A percentile compares a stretch with the other conserved stretches of the same genome.
These are phyloP conservation scores for Lactarius sp. DNA, from an alignment of 768 basidiomycete genomes.

Conservation along the genomic window DNA sequence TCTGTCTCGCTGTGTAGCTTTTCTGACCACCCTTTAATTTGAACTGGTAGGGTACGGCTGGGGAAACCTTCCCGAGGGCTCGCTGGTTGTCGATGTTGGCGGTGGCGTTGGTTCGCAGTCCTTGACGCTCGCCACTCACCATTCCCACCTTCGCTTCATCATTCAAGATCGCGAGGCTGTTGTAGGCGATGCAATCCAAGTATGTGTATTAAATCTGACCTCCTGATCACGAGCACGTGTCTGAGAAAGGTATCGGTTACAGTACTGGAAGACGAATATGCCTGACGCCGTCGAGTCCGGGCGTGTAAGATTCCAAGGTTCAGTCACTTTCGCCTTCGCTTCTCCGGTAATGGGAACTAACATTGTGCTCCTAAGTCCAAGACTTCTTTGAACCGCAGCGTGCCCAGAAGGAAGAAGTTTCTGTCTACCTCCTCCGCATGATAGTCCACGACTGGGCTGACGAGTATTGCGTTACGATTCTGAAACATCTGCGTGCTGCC, in stretches of 20 bases:
- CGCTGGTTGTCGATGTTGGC: conserved; percentile 16
- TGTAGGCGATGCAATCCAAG: conserved; percentile 2
- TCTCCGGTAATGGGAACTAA: neutral
- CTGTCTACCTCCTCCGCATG: neutral
- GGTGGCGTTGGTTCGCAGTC: conserved; percentile 12
- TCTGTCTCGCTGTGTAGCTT: neutral
- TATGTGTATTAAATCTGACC: neutral
- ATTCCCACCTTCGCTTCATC: conserved; percentile 11
- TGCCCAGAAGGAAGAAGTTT: neutral
- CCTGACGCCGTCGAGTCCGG: neutral
- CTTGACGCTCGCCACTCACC: neutral
- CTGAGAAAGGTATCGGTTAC: neutral
- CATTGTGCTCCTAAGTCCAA: neutral
- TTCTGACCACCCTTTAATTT: neutral
- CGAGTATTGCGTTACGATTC: conserved; percentile 24
- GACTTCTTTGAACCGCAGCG: conserved; percentile 7
- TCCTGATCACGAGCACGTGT: neutral
- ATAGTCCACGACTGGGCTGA: conserved; percentile 31
- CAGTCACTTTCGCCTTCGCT: neutral
- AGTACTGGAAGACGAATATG: conserved; percentile 14
- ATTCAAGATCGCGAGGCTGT: conserved; percentile 12
- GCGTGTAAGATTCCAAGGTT: conserved; percentile 2
- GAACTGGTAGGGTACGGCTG: conserved; percentile 4
- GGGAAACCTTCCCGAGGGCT: conserved; percentile 4
- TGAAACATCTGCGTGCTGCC: conserved; percentile 7